These are phyloP conservation scores for Phytophthora capsici DNA, from an alignment of 352 stramenopile species.

Conservation along the genomic window DNA sequence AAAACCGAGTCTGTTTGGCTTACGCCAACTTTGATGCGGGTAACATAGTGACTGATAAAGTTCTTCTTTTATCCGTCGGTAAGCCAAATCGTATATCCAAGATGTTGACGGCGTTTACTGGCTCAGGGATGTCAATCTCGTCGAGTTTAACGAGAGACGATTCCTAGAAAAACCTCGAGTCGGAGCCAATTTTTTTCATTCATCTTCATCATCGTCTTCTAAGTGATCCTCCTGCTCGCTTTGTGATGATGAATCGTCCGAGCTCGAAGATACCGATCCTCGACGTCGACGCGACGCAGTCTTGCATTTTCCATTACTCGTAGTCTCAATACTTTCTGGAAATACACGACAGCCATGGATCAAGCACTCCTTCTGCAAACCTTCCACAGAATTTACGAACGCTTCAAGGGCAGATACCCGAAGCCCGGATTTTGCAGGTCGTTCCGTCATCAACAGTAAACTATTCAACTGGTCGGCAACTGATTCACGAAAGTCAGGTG, in stretches of 20 bases:
- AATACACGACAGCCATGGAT: constrained; percentile 46
- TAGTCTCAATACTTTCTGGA: constrained; percentile 29
- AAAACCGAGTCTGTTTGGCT: no score
- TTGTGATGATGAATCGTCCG: constrained; percentile 45
- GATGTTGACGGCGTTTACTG: no score
- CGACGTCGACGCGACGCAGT: constrained; percentile 14
- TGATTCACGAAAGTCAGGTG: constrained; percentile 43
- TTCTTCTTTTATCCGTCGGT: no score
- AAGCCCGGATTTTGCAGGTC: constrained; percentile 1
- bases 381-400: constrained; percentile 44
- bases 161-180: no score
- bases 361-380: constrained; percentile 44
- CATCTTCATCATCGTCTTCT: constrained; percentile 41
- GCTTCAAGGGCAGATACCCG: constrained; percentile 39
- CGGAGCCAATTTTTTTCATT: constrained; percentile 18
- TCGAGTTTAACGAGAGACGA: no score
- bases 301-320: constrained; percentile 29
- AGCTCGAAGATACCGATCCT: constrained; percentile 40
- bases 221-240: constrained; percentile 37
- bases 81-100: no score
- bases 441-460: constrained; percentile 30
- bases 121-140: no score
- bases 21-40: no score
- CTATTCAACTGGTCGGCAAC: constrained; percentile 52
- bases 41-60: no score